phyloP scores from a whole-genome alignment of 768 basidiomycete genomes.

The Suillus bovinus region DNA sequence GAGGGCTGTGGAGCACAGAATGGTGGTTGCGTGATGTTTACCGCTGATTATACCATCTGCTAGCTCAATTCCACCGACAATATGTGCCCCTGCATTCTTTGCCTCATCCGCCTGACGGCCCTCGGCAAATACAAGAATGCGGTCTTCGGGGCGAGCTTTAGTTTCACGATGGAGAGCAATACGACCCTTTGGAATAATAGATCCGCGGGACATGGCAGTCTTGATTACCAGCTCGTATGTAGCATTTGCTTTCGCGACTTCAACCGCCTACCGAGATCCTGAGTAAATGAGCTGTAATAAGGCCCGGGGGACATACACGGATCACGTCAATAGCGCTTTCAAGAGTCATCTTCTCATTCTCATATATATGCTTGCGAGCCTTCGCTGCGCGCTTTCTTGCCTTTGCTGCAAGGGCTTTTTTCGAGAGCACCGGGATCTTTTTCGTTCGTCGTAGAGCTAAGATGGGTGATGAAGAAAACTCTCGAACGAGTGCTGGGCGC shows the following conservation, averaged over 20 bases:
- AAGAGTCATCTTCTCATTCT: constrained; percentile 66
- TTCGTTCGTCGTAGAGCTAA: constrained; percentile 49
- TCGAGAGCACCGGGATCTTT: constrained; percentile 62
- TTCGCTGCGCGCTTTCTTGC: constrained; percentile 57
- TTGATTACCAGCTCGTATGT: constrained; percentile 82
- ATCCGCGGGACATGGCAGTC: constrained; percentile 75
- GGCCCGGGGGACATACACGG: constrained; percentile 48
- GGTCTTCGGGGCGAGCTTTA: constrained; percentile 67
- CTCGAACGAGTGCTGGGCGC: constrained; percentile 30
- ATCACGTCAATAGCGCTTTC: constrained; percentile 67
- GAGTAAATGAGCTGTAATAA: constrained; percentile 9
- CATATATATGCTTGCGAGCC: constrained; percentile 55
- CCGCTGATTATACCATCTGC: constrained; percentile 76
- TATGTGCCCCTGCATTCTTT: constrained; percentile 81
- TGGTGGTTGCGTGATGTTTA: constrained; percentile 76
- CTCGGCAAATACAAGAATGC: constrained; percentile 92
- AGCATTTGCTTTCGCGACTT: constrained; percentile 72
- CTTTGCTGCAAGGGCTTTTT: constrained; percentile 70
- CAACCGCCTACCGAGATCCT: constrained; percentile 62
- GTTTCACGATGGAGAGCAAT: constrained; percentile 82
- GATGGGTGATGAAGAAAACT: constrained; percentile 53
- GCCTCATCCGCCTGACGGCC: constrained; percentile 82
- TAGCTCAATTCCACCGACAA: constrained; percentile 89
- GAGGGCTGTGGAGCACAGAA: constrained; percentile 80
- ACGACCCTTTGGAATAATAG: constrained; percentile 87